phyloP scores from a whole-genome alignment of 75 land plant species.

The Cunninghamia lanceolata region DNA sequence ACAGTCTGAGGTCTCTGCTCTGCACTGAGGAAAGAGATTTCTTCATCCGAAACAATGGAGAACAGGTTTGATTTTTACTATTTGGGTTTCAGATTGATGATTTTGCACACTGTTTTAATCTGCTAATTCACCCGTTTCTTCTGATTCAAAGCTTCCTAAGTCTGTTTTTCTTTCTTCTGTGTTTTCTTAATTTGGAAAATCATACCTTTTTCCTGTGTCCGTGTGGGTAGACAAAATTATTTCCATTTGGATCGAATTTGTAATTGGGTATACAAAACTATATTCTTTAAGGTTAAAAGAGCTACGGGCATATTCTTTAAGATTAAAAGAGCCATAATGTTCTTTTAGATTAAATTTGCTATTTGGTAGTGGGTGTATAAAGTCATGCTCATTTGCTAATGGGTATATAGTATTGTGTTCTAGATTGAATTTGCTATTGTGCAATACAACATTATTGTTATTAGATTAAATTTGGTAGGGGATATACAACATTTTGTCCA shows the following conservation, averaged over 20 bases:
- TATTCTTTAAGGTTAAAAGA: too few relatives aligned
- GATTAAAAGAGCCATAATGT: too few relatives aligned
- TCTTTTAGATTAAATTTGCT: too few relatives aligned
- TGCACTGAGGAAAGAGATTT: slow-evolving; percentile 13
- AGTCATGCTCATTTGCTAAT: too few relatives aligned
- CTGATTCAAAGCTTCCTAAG: not conserved
- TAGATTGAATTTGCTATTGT: not conserved
- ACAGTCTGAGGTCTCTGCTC: slow-evolving; percentile 5
- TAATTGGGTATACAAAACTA: too few relatives aligned
- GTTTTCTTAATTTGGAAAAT: not conserved
- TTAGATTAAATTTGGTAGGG: not conserved
- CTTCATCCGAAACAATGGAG: slow-evolving; percentile 16
- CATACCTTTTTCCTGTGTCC: not conserved
- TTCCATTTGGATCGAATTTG: not conserved
- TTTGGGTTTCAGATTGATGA: not conserved
- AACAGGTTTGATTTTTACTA: slow-evolving; percentile 8
- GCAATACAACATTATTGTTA: not conserved
- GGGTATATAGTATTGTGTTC: not conserved
- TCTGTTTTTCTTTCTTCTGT: not conserved
- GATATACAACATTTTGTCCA: not conserved
- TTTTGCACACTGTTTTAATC: not conserved
- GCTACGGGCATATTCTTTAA: too few relatives aligned
- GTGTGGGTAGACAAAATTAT: not conserved
- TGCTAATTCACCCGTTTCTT: not conserved
- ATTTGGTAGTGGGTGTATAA: too few relatives aligned